phyloP scores from a whole-genome alignment of 164 flowering plant species.

The Chimonanthus praecox region DNA sequence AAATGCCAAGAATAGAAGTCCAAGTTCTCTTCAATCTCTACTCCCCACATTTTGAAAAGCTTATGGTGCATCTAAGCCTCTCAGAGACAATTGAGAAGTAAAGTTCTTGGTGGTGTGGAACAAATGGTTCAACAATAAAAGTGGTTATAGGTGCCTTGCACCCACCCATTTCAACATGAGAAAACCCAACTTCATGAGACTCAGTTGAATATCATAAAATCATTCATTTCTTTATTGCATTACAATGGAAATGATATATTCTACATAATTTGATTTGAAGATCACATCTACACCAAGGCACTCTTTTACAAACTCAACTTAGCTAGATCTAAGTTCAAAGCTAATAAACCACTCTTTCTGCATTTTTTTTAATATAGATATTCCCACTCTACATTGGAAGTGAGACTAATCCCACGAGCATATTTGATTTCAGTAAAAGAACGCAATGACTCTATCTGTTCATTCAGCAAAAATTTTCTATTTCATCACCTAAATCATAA shows the following conservation, averaged over 20 bases:
- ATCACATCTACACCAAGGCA: conserved; percentile 78
- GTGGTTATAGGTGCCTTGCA: conserved; percentile 94
- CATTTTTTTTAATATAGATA: conserved; percentile 31
- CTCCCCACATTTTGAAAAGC: conserved; percentile 94
- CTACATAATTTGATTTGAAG: not conserved
- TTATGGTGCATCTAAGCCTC: conserved; percentile 75
- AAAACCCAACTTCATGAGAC: not conserved
- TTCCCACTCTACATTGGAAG: no score
- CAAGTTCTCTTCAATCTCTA: conserved; percentile 98
- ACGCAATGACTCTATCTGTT: conserved; percentile 73
- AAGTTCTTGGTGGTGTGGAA: conserved; percentile 79
- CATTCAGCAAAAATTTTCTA: conserved; percentile 72
- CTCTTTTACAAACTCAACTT: conserved; percentile 70
- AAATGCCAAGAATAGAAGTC: conserved; percentile 23
- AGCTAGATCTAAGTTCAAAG: conserved; percentile 77
- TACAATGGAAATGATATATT: not conserved
- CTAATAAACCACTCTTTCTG: conserved; percentile 94
- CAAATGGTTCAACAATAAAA: conserved; percentile 87
- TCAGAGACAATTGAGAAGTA: conserved; percentile 82
- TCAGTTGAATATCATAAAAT: not conserved
- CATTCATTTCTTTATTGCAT: not conserved
- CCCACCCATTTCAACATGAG: conserved; percentile 90
- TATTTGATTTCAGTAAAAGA: conserved; percentile 89
- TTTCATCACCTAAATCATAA: conserved; percentile 46
- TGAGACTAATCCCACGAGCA: conserved; percentile 35